phyloP scores from a whole-genome alignment of 2,329 filamentous ascomycete genomes.

The Verticillium nubilum region DNA sequence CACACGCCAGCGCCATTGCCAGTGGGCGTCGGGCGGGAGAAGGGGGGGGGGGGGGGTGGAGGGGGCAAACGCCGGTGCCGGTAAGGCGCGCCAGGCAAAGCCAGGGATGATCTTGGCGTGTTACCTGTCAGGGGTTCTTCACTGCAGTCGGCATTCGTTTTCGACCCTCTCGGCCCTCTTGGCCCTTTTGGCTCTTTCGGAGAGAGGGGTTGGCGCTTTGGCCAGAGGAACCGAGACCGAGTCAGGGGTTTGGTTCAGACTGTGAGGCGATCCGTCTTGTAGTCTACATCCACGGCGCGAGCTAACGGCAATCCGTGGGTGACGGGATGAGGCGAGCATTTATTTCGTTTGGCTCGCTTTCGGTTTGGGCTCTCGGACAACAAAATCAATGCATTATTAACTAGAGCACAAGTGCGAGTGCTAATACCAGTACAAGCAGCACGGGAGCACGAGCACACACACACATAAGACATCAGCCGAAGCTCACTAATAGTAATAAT shows the following conservation, averaged over 20 bases:
- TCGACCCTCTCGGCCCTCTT: no score
- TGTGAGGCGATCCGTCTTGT: background rate
- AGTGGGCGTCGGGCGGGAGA: background rate
- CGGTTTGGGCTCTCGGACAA: background rate
- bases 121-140: background rate
- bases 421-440: no score
- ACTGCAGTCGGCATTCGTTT: background rate
- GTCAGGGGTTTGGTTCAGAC: background rate
- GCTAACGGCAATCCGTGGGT: background rate
- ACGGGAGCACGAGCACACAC: background rate
- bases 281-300: background rate
- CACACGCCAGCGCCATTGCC: background rate
- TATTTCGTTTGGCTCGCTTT: background rate
- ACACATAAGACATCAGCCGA: background rate
- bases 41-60: background rate
- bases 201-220: background rate
- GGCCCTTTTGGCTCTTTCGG: no score
- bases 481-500: no score
- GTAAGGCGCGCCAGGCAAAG: background rate
- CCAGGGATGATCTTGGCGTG: background rate
- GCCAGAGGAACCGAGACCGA: background rate
- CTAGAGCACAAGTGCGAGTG: background rate
- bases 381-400: background rate
- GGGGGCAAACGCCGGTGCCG: background rate
- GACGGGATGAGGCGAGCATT: background rate